These are phyloP conservation scores for Aureobasidium melanogenum DNA, from an alignment of 2,329 filamentous ascomycete species.

Conservation along the genomic window DNA sequence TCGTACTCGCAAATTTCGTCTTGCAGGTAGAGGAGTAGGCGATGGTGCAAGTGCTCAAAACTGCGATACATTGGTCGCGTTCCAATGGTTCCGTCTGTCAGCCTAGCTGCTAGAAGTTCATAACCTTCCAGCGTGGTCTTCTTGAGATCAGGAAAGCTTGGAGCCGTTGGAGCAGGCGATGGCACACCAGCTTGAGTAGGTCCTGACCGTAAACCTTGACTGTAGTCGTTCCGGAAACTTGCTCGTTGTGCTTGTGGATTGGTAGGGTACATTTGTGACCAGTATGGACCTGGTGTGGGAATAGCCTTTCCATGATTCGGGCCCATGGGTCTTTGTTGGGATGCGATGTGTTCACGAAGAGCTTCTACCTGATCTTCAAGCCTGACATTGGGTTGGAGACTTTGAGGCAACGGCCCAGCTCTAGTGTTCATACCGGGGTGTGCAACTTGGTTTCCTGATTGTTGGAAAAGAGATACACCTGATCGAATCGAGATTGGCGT, in stretches of 20 bases:
- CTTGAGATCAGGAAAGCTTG: conserved; percentile 19
- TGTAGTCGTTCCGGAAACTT: neutral
- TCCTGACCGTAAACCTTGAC: neutral
- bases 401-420: conserved; percentile 13
- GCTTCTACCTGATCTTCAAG: conserved; percentile 4
- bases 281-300: neutral
- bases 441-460: neutral
- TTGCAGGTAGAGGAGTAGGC: conserved; percentile 72
- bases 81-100: conserved; percentile 1
- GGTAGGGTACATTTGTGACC: neutral
- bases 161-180: conserved; percentile 2
- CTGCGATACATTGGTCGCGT: conserved; percentile 64
- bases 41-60: conserved; percentile 75
- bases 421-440: neutral
- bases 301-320: neutral
- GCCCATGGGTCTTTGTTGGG: neutral
- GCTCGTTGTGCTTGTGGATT: conserved; percentile 8
- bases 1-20: conserved; percentile 78
- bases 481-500: neutral
- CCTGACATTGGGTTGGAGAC: conserved; percentile 9
- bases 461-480: conserved; percentile 5
- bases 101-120: conserved; percentile 45
- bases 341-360: neutral
- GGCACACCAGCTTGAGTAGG: neutral
- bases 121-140: conserved; percentile 43